A percentile compares a stretch with the other conserved stretches of the same genome.
These are phyloP conservation scores for Phytophthora cactorum DNA, from an alignment of 352 stramenopile genomes.

Conservation along the genomic window DNA sequence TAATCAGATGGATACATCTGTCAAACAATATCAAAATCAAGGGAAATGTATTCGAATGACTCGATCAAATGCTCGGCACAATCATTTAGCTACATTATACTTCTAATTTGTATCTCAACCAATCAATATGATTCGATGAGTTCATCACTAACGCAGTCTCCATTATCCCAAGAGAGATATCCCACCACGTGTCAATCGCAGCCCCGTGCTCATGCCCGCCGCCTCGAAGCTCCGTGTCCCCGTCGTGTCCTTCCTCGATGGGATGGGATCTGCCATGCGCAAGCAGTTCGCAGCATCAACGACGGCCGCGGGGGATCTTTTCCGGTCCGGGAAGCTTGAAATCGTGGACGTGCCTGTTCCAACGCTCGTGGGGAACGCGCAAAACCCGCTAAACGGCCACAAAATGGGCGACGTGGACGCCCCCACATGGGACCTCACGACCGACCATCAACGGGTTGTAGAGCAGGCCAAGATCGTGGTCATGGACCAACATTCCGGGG, in stretches of 20 bases:
- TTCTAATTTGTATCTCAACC: background rate
- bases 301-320: slow-evolving; percentile 33
- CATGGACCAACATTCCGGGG: slow-evolving; percentile 51
- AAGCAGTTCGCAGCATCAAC: slow-evolving; percentile 30
- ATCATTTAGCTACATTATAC: background rate
- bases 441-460: slow-evolving; percentile 35
- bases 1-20: slow-evolving; percentile 13
- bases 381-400: slow-evolving; percentile 41
- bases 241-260: slow-evolving; percentile 43
- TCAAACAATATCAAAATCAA: slow-evolving; percentile 15
- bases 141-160: slow-evolving; percentile 1
- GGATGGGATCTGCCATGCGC: slow-evolving; percentile 39
- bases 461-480: slow-evolving; percentile 39
- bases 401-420: slow-evolving; percentile 22
- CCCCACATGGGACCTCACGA: slow-evolving; percentile 37
- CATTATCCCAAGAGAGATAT: slow-evolving; percentile 17
- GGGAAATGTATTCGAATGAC: background rate
- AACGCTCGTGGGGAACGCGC: slow-evolving; percentile 39
- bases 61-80: background rate
- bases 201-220: slow-evolving; percentile 1
- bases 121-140: slow-evolving; percentile 18
- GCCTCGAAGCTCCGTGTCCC: slow-evolving; percentile 30
- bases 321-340: slow-evolving; percentile 34
- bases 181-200: slow-evolving; percentile 19
- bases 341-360: slow-evolving; percentile 41